These are phyloP conservation scores for Geotrichum histeridarum DNA, from an alignment of 1,139 yeast species.

Conservation along the genomic window DNA sequence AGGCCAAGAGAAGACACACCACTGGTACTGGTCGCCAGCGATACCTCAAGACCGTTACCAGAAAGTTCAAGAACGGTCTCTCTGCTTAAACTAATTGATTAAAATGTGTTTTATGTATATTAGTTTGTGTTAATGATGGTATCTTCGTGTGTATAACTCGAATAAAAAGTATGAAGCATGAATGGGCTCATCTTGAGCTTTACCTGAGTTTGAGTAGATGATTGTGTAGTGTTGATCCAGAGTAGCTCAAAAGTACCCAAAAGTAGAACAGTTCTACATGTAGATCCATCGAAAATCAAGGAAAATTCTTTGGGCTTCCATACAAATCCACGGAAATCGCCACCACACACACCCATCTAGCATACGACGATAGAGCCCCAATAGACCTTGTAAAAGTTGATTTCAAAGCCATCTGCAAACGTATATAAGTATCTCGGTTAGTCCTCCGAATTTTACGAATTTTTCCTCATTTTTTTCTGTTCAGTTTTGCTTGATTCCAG, in stretches of 20 bases:
- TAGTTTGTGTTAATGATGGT: constrained; percentile 7
- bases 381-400: background rate
- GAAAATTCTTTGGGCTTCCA: background rate
- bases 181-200: background rate
- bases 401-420: background rate
- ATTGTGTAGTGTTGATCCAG: background rate
- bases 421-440: background rate
- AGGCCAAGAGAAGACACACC: constrained; percentile 73
- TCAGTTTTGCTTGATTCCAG: background rate
- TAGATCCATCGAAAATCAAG: background rate
- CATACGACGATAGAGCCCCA: background rate
- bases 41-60: constrained; percentile 92
- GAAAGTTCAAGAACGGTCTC: constrained; percentile 99
- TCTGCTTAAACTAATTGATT: constrained; percentile 63
- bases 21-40: constrained; percentile 99
- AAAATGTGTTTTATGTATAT: background rate
- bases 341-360: background rate
- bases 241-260: background rate
- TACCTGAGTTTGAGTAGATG: no score
- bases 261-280: background rate
- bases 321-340: background rate
- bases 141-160: background rate
- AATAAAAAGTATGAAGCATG: background rate
- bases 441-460: background rate
- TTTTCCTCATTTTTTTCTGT: background rate